Evolutionary conservation across 441 rosid genomes (phyloP).

Genomic region (Gossypium davidsonii): DNA sequence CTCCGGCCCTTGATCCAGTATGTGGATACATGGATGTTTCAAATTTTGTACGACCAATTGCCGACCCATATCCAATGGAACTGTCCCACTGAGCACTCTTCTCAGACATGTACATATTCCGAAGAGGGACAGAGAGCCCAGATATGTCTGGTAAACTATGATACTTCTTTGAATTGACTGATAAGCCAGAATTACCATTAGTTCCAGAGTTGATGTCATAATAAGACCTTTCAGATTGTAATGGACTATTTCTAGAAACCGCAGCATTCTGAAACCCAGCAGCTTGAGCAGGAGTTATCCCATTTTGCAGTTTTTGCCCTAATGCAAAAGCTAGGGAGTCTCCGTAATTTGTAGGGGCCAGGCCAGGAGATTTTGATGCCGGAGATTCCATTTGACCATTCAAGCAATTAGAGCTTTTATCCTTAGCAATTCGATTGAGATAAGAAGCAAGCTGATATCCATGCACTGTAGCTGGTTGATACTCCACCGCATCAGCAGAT

Average conservation of each 20-base stretch:
- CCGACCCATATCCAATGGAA: constrained; percentile 44
- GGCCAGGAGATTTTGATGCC: constrained; percentile 36
- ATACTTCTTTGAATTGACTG: constrained; percentile 58
- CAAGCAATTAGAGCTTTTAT: constrained; percentile 38
- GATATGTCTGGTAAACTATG: constrained; percentile 87
- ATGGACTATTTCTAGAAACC: constrained; percentile 44
- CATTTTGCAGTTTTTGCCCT: constrained; percentile 63
- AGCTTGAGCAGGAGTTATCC: constrained; percentile 43
- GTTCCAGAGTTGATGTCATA: constrained; percentile 42
- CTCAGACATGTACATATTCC: constrained; percentile 39
- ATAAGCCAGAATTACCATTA: constrained; percentile 30
- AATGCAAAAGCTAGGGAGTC: constrained; percentile 48
- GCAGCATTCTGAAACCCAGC: constrained; percentile 55
- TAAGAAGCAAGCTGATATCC: constrained; percentile 67
- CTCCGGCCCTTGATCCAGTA: constrained; percentile 42
- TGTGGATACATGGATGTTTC: constrained; percentile 41
- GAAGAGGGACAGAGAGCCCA: constrained; percentile 50
- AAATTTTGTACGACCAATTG: constrained; percentile 43
- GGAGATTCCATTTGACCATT: constrained; percentile 54
- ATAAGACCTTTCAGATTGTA: constrained; percentile 48
- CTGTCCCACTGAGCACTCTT: constrained; percentile 49
- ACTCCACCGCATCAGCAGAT: constrained; percentile 51
- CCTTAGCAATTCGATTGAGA: constrained; percentile 48
- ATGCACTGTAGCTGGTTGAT: constrained; percentile 82
- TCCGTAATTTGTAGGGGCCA: constrained; percentile 44